Conservation (phyloP, 495 filamentous ascomycete species). For the Penicillium canescens region DNA sequence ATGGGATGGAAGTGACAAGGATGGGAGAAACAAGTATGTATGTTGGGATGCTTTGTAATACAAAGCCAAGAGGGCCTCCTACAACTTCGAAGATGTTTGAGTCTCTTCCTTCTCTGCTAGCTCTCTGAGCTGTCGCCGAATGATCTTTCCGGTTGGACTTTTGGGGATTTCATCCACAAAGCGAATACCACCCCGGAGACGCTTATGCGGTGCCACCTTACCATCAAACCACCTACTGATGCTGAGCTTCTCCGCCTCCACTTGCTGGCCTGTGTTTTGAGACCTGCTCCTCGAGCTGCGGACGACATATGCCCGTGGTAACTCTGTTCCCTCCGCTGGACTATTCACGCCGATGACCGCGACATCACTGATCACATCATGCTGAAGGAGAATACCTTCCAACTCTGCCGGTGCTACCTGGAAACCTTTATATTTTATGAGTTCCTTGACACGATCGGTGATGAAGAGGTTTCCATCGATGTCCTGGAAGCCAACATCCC, state of each 20-base stretch:
- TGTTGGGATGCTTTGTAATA: too few species aligned
- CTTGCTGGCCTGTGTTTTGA: slow-evolving; percentile 48
- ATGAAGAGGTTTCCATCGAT: slow-evolving; percentile 64
- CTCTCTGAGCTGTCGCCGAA: too few species aligned
- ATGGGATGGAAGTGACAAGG: too few species aligned
- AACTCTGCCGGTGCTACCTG: slow-evolving; percentile 88
- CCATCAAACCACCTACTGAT: slow-evolving; percentile 62
- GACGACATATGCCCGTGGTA: slow-evolving; percentile 82
- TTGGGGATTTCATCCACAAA: slow-evolving; percentile 86
- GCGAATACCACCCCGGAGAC: slow-evolving; percentile 75
- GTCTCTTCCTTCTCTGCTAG: too few species aligned
- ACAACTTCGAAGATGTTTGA: too few species aligned
- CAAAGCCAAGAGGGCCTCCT: too few species aligned
- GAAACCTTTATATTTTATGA: slow-evolving; percentile 90
- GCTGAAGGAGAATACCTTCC: slow-evolving; percentile 72
- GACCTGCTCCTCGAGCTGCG: slow-evolving; percentile 49
- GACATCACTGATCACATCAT: slow-evolving; percentile 72
- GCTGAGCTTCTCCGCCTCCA: slow-evolving; percentile 60
- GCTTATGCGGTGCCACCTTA: slow-evolving; percentile 71
- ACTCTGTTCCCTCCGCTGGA: slow-evolving; percentile 68
- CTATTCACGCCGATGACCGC: slow-evolving; percentile 81
- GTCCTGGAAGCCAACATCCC: slow-evolving; percentile 64
- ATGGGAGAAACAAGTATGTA: too few species aligned
- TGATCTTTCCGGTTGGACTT: slow-evolving; percentile 82
- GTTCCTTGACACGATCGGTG: slow-evolving; percentile 83